Evolutionary conservation across 495 filamentous ascomycete species (phyloP).

Genomic region (Hyaloscypha bicolor): DNA sequence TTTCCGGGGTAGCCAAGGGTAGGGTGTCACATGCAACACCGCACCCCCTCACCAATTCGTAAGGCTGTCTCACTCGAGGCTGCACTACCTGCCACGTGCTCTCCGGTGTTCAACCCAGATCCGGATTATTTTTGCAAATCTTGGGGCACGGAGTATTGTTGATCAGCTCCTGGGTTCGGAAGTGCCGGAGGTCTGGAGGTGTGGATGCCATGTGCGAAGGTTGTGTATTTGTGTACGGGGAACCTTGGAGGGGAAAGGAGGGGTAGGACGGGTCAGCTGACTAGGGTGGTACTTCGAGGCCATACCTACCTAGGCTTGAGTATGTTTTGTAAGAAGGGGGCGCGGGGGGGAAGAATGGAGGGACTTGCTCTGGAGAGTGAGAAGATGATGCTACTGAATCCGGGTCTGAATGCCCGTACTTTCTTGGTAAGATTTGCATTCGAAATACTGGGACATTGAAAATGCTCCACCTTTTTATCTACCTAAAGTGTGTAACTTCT

Average conservation of each 20-base stretch:
- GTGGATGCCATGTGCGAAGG: not conserved
- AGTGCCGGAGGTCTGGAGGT: not conserved
- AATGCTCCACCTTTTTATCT: no score
- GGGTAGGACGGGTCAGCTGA: not conserved
- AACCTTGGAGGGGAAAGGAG: not conserved
- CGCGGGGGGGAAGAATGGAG: no score
- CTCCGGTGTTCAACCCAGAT: not conserved
- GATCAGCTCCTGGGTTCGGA: not conserved
- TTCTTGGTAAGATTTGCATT: no score
- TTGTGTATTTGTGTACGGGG: not conserved
- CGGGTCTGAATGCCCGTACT: no score
- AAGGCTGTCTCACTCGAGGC: constrained; percentile 4
- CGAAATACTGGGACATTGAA: no score
- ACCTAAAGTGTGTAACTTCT: no score
- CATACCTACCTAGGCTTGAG: not conserved
- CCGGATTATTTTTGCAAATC: not conserved
- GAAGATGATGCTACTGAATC: no score
- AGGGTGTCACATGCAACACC: not conserved
- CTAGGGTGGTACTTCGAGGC: not conserved
- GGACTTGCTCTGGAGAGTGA: no score
- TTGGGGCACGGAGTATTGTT: not conserved
- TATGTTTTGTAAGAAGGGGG: no score
- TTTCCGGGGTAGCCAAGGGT: not conserved
- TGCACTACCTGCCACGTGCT: not conserved
- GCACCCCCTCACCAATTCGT: not conserved